A percentile compares a stretch with the other conserved stretches of the same genome.
Evolutionary conservation across 2,329 filamentous ascomycete genomes (phyloP).

Genomic region (Colletotrichum sp.): DNA sequence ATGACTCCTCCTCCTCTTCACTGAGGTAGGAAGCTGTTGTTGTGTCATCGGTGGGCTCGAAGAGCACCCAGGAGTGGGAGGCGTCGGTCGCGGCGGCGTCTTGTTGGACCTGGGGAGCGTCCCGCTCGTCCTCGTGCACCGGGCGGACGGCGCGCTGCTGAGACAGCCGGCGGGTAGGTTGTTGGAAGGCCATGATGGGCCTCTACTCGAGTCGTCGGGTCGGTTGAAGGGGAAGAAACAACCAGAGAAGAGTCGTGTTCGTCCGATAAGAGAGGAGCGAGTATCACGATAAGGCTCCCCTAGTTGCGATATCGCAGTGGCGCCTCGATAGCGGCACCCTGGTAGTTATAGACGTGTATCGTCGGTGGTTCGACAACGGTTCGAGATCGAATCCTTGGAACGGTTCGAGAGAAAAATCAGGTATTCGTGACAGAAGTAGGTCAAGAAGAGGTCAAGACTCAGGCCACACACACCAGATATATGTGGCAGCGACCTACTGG

Average conservation of each 20-base stretch:
- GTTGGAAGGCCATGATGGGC: conserved; percentile 61
- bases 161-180: conserved; percentile 57
- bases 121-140: conserved; percentile 44
- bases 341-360: background rate
- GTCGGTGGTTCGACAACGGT: background rate
- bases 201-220: background rate
- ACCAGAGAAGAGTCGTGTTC: background rate
- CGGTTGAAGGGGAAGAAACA: background rate
- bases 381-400: background rate
- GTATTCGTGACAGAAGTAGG: background rate
- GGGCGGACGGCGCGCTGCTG: conserved; percentile 49
- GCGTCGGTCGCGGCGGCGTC: conserved; percentile 44
- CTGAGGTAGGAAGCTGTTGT: conserved; percentile 71
- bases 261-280: conserved; percentile 1
- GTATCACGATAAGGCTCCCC: conserved; percentile 14
- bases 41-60: conserved; percentile 70
- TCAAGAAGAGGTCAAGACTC: background rate
- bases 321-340: conserved; percentile 1
- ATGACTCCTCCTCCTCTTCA: conserved; percentile 67
- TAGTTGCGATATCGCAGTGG: conserved; percentile 14
- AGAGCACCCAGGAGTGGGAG: conserved; percentile 95
- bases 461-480: conserved; percentile 15
- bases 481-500: conserved; percentile 19
- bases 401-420: background rate
- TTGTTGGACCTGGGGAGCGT: conserved; percentile 26